A percentile compares a stretch with the other conserved stretches of the same genome.
phyloP scores from a whole-genome alignment of 495 filamentous ascomycete genomes.

The Cladorrhinum samala region DNA sequence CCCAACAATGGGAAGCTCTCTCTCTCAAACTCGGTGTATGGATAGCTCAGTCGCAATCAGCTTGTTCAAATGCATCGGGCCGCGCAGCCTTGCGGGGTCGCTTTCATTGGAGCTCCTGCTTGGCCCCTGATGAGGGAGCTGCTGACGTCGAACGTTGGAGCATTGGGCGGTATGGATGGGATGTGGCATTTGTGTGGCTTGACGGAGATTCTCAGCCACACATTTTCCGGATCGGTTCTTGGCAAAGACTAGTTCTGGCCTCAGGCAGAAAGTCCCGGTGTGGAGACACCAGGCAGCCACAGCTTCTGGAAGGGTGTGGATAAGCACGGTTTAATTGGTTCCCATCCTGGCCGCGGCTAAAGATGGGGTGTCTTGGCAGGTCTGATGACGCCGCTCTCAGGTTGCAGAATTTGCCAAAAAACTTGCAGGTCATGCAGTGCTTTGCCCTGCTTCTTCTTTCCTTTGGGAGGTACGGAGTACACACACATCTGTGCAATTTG shows the following conservation, averaged over 20 bases:
- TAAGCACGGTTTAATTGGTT: conserved; percentile 3
- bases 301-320: neutral
- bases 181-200: conserved; percentile 1
- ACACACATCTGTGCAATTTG: no score
- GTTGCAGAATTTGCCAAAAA: neutral
- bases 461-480: no score
- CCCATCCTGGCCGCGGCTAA: conserved; percentile 8
- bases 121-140: conserved; percentile 5
- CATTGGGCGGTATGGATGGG: conserved; percentile 7
- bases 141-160: conserved; percentile 13
- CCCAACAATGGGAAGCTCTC: no score
- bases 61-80: conserved; percentile 5
- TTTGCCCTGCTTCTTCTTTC: neutral
- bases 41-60: conserved; percentile 1
- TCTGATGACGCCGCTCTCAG: conserved; percentile 7
- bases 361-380: neutral
- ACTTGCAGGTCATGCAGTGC: neutral
- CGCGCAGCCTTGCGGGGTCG: conserved; percentile 30
- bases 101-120: conserved; percentile 3
- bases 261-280: conserved; percentile 6
- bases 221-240: no score
- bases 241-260: no score
- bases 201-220: no score
- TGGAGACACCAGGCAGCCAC: conserved; percentile 19
- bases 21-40: no score